phyloP scores from a whole-genome alignment of 352 stramenopile genomes.

The Pythium grandisporangium region DNA sequence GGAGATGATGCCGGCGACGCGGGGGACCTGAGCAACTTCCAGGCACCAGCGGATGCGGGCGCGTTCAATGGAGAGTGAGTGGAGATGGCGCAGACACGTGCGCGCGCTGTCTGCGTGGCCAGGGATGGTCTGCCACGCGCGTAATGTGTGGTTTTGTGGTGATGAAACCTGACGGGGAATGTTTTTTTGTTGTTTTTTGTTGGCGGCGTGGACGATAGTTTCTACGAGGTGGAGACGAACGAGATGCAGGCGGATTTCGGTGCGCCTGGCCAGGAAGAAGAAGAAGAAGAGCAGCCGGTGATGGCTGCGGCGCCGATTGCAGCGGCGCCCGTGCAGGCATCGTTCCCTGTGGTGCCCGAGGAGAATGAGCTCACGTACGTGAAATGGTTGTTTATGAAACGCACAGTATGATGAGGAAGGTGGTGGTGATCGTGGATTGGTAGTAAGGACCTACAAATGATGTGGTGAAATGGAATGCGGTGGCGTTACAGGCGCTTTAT shows the following conservation, averaged over 20 bases:
- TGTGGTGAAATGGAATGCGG: not conserved
- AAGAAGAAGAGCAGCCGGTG: constrained; percentile 16
- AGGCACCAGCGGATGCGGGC: constrained; percentile 30
- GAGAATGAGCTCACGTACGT: constrained; percentile 73
- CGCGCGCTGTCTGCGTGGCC: not conserved
- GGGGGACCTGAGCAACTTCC: constrained; percentile 49
- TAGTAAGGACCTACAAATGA: too few relatives aligned
- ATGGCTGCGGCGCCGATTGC: constrained; percentile 4
- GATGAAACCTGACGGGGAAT: constrained; percentile 5
- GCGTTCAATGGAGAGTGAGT: constrained; percentile 42
- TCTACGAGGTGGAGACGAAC: constrained; percentile 49
- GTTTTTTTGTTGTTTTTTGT: too few relatives aligned
- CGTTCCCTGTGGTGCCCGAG: constrained; percentile 43
- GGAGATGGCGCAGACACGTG: too few relatives aligned
- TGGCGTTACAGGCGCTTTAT: constrained; percentile 48
- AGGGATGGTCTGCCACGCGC: too few relatives aligned
- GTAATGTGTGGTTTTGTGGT: not conserved
- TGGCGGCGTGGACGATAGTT: too few relatives aligned
- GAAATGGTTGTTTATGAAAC: not conserved
- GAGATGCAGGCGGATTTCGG: constrained; percentile 15
- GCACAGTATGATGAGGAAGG: too few relatives aligned
- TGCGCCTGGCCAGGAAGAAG: constrained; percentile 5
- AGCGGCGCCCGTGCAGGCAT: constrained; percentile 7
- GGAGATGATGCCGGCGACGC: constrained; percentile 27
- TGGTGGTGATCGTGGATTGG: not conserved